A percentile compares a stretch with the other conserved stretches of the same genome.
phyloP scores from a whole-genome alignment of 228 moss, liverwort and hornwort species.

The Sphagnum fallax region DNA sequence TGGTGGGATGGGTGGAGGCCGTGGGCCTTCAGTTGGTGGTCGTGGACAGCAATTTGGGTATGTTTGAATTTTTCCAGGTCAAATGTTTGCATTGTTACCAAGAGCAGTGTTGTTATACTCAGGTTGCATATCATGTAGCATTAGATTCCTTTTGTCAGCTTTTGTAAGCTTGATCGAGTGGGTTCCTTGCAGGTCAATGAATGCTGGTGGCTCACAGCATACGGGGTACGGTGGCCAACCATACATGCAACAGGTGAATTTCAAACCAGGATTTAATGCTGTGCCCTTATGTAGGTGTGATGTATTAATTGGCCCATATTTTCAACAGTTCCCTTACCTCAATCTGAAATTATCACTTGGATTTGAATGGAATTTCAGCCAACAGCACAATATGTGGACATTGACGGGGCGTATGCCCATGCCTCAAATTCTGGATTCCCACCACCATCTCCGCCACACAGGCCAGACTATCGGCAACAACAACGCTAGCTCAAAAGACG shows the following conservation, averaged over 20 bases:
- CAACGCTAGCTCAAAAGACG: constrained; percentile 23
- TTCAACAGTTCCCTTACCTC: no score
- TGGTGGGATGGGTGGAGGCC: constrained; percentile 26
- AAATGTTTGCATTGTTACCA: neutral
- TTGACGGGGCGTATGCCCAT: constrained; percentile 61
- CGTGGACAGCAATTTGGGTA: constrained; percentile 69
- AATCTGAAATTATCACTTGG: no score
- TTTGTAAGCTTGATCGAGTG: no score
- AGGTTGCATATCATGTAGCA: no score
- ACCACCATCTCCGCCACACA: constrained; percentile 50
- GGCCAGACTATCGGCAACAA: constrained; percentile 48
- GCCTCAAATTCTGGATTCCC: constrained; percentile 57
- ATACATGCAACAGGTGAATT: constrained; percentile 54
- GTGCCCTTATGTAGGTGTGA: no score
- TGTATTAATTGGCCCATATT: no score
- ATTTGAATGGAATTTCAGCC: constrained; percentile 3
- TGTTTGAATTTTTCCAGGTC: neutral
- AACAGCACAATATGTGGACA: constrained; percentile 59
- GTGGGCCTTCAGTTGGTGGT: constrained; percentile 29
- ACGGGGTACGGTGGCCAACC: constrained; percentile 33
- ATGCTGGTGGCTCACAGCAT: constrained; percentile 34
- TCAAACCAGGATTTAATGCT: no score
- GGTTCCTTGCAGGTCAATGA: neutral
- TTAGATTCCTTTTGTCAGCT: no score
- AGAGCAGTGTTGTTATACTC: no score